These are phyloP conservation scores for Colletotrichum paranaense DNA, from an alignment of 2,329 filamentous ascomycete genomes.

Conservation along the genomic window DNA sequence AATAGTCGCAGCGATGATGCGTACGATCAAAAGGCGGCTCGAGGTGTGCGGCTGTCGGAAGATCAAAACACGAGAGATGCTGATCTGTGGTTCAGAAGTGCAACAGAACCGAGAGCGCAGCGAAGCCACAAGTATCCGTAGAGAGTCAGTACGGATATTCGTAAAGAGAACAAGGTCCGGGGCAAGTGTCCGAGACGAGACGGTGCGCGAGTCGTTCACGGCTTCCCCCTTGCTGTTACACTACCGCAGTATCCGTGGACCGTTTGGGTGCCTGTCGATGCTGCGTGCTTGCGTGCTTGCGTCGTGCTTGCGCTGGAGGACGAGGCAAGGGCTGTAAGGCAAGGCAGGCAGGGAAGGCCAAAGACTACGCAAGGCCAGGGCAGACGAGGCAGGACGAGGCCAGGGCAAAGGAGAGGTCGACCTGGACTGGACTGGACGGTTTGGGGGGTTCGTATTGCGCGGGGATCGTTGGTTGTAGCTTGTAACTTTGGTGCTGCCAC, in stretches of 20 bases:
- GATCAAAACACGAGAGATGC: background rate
- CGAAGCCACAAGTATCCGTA: background rate
- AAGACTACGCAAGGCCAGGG: background rate
- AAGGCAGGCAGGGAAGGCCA: background rate
- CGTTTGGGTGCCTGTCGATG: background rate
- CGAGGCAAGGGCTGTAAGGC: background rate
- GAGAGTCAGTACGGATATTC: background rate
- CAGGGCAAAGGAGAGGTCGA: background rate
- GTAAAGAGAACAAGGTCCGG: background rate
- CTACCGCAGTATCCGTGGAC: background rate
- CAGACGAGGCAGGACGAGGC: background rate
- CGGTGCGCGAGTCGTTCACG: constrained; percentile 26
- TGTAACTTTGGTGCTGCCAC: background rate
- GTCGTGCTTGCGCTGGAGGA: background rate
- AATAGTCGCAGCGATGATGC: background rate
- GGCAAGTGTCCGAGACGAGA: constrained; percentile 24
- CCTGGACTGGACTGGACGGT: background rate
- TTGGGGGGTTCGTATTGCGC: background rate
- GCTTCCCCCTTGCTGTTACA: background rate
- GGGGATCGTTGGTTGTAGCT: background rate
- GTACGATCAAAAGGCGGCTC: constrained; percentile 21
- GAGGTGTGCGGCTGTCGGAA: constrained; percentile 12
- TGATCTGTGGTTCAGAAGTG: constrained; percentile 27
- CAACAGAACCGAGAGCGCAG: background rate
- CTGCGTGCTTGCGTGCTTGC: background rate